Evolutionary conservation across 2,329 filamentous ascomycete genomes (phyloP), one percentile per base, ranked within the genome.

Genomic region (Aspergillus sclerotialis): DNA sequence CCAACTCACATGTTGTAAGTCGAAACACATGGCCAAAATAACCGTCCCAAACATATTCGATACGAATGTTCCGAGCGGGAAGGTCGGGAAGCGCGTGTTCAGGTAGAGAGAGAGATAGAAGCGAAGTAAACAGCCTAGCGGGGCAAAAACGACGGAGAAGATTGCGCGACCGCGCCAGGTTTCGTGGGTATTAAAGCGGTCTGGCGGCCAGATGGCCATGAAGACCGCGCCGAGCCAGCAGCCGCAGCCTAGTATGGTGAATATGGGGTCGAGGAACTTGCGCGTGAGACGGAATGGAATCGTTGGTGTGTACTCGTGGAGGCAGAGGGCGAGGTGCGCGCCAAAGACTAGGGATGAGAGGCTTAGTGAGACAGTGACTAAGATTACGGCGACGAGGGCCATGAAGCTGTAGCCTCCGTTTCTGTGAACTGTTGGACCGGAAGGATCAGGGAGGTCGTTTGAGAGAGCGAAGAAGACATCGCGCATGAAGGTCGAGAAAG

Each of bases 51-150:
- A 56, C 4, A 93, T 68, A 51, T 96, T 96, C 17, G 83, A 86
- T 0, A 67, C 63, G 49, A 95, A 94, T 0, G 90, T 96, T 2
- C 90, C 90, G 0, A 95, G 59, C 0, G 90, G 90, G 46, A 95
- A 95, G 0, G 72, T 64, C 0, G 77, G 59, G 0, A 78, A 46
- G 13, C 76, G 68, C 0, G 73, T 66, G 49, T 95, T 95, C n/a
- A 94, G 72, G 15, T 67, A 59, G 5, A 84, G 54, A 0, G 83
- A 83, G 1, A 75, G 60, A 54, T 87, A 89, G 64, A 84, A 94
- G 3, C 90, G 76, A 0, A 73, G 54, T 0, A 94, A 61, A 46
- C 83, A 89, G 0, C 90, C 90, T 0, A 86, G 46, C 0, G 90
- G 90, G 1, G 87, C 84, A 49, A 95, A 92, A 2, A 88, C 78